Percentiles rank a stretch among this genome's conserved stretches.
Evolutionary conservation across 2,329 filamentous ascomycete genomes (phyloP).

Genomic region (Westerdykella aurantiaca): DNA sequence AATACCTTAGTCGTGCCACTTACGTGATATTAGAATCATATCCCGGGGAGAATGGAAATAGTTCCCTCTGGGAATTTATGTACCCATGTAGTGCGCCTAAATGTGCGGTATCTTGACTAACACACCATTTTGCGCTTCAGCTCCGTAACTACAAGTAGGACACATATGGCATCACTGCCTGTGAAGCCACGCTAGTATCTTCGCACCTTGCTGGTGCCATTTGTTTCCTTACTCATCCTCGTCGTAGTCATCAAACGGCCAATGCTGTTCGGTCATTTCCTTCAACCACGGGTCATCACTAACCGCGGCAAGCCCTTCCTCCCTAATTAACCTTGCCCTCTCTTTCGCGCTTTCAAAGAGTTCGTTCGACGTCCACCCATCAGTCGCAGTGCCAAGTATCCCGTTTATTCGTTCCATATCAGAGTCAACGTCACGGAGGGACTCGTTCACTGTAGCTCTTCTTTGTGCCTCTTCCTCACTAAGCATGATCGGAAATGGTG

Average conservation of each 20-base stretch:
- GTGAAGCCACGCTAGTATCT: too few relatives aligned
- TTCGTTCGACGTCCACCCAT: constrained; percentile 24
- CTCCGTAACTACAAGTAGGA: too few relatives aligned
- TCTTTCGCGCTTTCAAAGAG: constrained; percentile 16
- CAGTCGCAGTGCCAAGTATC: constrained; percentile 17
- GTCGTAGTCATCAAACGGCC: constrained; percentile 22
- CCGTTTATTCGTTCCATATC: constrained; percentile 15
- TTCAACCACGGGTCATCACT: constrained; percentile 15
- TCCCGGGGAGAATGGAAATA: too few relatives aligned
- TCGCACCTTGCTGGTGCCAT: too few relatives aligned
- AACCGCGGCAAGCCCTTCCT: constrained; percentile 13
- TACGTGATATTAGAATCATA: too few relatives aligned
- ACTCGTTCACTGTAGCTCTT: constrained; percentile 12
- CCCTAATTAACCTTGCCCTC: constrained; percentile 9
- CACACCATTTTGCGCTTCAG: too few relatives aligned
- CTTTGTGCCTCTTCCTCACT: constrained; percentile 12
- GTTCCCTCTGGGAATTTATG: too few relatives aligned
- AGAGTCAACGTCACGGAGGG: constrained; percentile 11
- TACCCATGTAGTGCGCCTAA: too few relatives aligned
- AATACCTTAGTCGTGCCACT: too few relatives aligned
- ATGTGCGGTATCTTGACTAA: too few relatives aligned
- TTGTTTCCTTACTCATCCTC: constrained; percentile 18
- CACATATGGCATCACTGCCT: too few relatives aligned
- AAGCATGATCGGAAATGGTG: constrained; percentile 14
- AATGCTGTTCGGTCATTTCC: constrained; percentile 17